Conservation (phyloP, 2,329 filamentous ascomycete species). For the Diaporthe capsici region DNA sequence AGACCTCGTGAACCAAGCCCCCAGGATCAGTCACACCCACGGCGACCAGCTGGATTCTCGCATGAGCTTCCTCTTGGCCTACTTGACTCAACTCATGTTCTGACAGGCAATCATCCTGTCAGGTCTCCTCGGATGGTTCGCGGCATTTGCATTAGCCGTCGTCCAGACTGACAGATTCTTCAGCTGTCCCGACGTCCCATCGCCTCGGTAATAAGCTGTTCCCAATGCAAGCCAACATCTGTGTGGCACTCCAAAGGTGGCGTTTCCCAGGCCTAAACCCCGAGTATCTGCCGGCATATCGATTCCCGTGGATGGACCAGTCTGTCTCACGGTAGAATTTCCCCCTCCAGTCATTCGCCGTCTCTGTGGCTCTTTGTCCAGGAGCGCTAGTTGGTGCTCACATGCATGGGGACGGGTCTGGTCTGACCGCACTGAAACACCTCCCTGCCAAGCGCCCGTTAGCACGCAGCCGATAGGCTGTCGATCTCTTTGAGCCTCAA, state of each 20-base stretch:
- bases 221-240: not conserved
- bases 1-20: slow-evolving; percentile 16
- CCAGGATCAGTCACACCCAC: not conserved
- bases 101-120: slow-evolving; percentile 28
- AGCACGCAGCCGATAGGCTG: slow-evolving; percentile 20
- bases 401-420: slow-evolving; percentile 20
- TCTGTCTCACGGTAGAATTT: not conserved
- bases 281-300: slow-evolving; percentile 21
- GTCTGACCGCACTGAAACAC: slow-evolving; percentile 40
- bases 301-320: slow-evolving; percentile 1
- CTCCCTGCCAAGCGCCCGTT: slow-evolving; percentile 31
- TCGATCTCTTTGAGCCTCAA: slow-evolving; percentile 37
- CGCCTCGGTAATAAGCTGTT: not conserved
- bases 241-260: not conserved
- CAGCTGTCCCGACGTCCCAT: not conserved
- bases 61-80: slow-evolving; percentile 20
- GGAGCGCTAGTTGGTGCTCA: slow-evolving; percentile 1
- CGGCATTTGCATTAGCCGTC: slow-evolving; percentile 24
- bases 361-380: slow-evolving; percentile 4
- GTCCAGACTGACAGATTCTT: not conserved
- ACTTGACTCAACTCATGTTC: slow-evolving; percentile 19
- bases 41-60: not conserved
- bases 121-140: slow-evolving; percentile 16
- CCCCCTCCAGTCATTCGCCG: slow-evolving; percentile 10
- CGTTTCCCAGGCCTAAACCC: not conserved